Base-by-base conservation (phyloP, 768 basidiomycete genomes). In the Suillus luteus region DNA sequence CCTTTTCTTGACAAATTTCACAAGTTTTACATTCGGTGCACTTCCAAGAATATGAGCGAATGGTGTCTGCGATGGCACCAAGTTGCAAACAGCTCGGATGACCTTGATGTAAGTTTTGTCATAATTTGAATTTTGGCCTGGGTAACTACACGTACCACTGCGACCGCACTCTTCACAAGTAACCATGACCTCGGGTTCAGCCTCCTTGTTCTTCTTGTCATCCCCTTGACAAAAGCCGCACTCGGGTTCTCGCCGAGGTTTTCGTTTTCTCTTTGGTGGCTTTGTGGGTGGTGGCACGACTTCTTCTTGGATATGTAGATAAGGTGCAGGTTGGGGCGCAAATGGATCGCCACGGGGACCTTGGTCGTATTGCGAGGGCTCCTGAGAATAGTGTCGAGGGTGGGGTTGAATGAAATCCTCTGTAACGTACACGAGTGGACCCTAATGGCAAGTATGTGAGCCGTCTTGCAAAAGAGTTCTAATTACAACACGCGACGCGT, bases 21-120 rank as follows among this genome's bases (percentile, higher is more conserved):
- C 96, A 99, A 63, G 81, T 88, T 80, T 96, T 97, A 80, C 96
- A 97, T 67, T 95, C 93, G 41, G 87, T 83, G 72, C 96, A 99
- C 65, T 85, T 85, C 96, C 96, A 98, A 17, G 83, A 79, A 73
- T 96, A 96, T 33, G 82, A 81, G 62, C 82, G 81, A 59, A 95
- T 79, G n/a, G 82, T 79, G 46, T 86, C 82, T 19, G 82, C 82
- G 58, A 91, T 81, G 59, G 82, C 79, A 51, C 79, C 76, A 38
- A 88, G 82, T 67, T 89, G 77, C 80, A 96, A 82, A 73, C 96
- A 99, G 54, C 86, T 88, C n/a, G 90, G 90, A 75, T 99, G 96
- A 35, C 90, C 94, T 93, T 62, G 48, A 51, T 62, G 49, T 17
- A 10, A 61, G 1, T 44, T 24, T 49, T 48, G 27, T 64, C 54